A percentile compares a stretch with the other conserved stretches of the same genome.
Evolutionary conservation across 176 grass and related monocot genomes (phyloP).

Genomic region (Oryza meridionalis): DNA sequence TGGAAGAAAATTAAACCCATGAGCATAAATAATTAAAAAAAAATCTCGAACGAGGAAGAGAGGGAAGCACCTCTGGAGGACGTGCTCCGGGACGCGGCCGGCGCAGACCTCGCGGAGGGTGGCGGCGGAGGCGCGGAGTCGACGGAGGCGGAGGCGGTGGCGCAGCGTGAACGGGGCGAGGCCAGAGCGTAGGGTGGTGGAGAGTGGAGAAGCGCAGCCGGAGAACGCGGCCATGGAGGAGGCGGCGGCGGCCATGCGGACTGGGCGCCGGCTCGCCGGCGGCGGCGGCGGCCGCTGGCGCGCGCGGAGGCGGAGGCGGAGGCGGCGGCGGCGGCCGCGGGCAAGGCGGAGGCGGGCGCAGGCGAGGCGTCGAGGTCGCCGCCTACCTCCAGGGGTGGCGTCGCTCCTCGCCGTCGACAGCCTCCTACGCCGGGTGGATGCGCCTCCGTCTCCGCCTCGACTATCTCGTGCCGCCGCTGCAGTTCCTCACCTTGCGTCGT

Average conservation of each 20-base stretch:
- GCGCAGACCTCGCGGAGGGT: constrained; percentile 73
- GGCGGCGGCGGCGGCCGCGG: no score
- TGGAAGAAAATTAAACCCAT: constrained; percentile 23
- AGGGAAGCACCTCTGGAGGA: constrained; percentile 59
- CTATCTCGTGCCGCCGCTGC: no score
- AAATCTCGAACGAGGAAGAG: not conserved
- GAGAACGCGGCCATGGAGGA: constrained; percentile 9
- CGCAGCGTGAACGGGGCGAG: not conserved
- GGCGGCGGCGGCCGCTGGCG: not conserved
- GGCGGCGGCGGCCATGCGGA: not conserved
- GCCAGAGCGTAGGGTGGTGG: not conserved
- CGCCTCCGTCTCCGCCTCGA: no score
- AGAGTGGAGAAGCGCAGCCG: not conserved
- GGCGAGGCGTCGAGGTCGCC: no score
- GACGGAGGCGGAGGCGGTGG: not conserved
- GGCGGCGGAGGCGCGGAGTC: constrained; percentile 28
- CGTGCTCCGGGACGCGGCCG: constrained; percentile 65
- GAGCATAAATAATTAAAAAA: no score
- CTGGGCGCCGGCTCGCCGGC: not conserved
- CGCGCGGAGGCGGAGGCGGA: no score
- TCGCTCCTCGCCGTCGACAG: no score
- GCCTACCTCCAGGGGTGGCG: no score
- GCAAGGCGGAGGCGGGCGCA: no score
- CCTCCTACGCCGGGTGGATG: no score
- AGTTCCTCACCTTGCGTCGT: no score